Evolutionary conservation across 768 basidiomycete genomes (phyloP), one percentile per base, ranked within the genome.

Genomic region (Saitozyma sp.): DNA sequence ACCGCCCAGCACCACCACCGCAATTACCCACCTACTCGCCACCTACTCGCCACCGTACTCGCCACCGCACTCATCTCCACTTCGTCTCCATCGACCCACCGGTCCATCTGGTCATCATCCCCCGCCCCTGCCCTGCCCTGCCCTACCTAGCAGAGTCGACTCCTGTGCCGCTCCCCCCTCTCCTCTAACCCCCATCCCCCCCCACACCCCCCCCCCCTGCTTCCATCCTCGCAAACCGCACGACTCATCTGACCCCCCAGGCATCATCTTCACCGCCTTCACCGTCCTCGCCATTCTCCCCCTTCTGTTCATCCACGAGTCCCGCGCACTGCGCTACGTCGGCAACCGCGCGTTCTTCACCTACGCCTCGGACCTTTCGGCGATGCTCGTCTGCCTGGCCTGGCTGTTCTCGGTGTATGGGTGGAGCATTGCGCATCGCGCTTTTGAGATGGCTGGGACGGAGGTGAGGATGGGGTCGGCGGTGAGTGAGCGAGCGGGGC

Each of bases 221-320:
- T 29, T 5, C 29, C 29, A 29, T 29, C 29, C 29, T 29, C 29
- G 29, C 29, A 5, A 29, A 2, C 29, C 29, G 2, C 29, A 5
- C 29, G 29, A 29, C 29, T 29, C 29, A 49, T 13, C 54, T 49
- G 54, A 62, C 46, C 2, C 14, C 9, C 29, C 61, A 78, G 77
- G 69, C 11, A 61, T 72, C 59, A 70, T 75, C 46, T 76, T 78
- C 67, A 45, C 64, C 42, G 71, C 78, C 66, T 78, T 78, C 70
- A 74, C 74, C 37, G 60, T 74, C 54, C 61, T 79, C 45, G 65
- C 75, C 9, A 70, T 79, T 46, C 66, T 79, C 16, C 78, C 78
- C 4, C 65, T 79, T 8, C 64, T 79, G 40, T 79, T 76, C 68
- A 73, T 76, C 10, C 78, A 79, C 58, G 75, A 76, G 41, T 71